phyloP scores from a whole-genome alignment of 78 protist species.

The Dictyostelium firmibasis region DNA sequence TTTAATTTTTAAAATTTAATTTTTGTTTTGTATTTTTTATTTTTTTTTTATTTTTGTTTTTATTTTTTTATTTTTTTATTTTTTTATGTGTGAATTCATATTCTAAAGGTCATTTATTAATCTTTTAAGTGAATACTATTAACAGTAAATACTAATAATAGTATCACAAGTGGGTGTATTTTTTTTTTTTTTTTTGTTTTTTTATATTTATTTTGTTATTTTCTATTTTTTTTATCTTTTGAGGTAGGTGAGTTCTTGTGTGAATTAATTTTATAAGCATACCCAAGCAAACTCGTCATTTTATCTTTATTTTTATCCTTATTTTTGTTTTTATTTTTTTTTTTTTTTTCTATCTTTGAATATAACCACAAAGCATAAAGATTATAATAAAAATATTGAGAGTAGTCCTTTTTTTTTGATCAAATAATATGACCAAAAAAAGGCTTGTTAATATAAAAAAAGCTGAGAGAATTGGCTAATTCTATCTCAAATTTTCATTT shows the following conservation, averaged over 20 bases:
- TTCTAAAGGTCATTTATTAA: not conserved
- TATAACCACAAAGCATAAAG: not conserved
- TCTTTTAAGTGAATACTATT: not conserved
- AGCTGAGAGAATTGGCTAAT: no score
- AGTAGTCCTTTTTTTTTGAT: no score
- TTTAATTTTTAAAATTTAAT: no score
- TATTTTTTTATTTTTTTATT: not conserved
- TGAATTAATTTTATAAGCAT: not conserved
- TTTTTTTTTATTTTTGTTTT: not conserved
- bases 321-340: no score
- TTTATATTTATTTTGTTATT: not conserved
- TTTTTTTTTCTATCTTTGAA: no score
- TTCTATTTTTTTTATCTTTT: not conserved
- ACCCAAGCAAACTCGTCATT: not conserved
- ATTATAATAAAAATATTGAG: no score
- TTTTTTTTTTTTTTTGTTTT: no score
- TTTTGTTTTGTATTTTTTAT: not conserved
- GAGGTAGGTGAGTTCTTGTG: not conserved
- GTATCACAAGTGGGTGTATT: not conserved
- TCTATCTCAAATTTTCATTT: no score
- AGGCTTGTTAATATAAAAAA: not conserved
- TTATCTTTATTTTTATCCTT: no score
- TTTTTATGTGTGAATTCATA: not conserved
- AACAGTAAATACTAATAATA: no score
- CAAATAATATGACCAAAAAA: no score